phyloP scores from a whole-genome alignment of 2,329 filamentous ascomycete species.

The Periconia sp. region DNA sequence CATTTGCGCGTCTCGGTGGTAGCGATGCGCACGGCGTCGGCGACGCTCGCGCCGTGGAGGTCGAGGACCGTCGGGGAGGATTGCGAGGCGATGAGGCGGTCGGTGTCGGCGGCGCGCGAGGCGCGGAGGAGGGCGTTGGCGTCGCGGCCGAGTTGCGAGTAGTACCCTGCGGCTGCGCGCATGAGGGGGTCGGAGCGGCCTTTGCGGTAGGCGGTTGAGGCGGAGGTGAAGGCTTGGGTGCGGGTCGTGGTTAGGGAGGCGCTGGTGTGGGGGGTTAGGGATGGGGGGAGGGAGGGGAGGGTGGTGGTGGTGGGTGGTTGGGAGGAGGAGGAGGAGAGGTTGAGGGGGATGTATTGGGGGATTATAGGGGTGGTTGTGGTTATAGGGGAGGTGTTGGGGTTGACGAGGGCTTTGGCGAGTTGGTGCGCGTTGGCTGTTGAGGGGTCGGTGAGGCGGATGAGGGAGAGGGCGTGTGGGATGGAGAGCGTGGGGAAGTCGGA shows the following conservation, averaged over 20 bases:
- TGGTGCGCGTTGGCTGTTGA: conserved; percentile 62
- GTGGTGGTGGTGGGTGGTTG: conserved; percentile 12
- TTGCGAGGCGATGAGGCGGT: conserved; percentile 68
- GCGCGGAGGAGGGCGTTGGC: conserved; percentile 59
- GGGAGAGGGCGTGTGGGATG: conserved; percentile 50
- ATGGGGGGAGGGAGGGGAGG: conserved; percentile 27
- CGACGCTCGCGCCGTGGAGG: conserved; percentile 80
- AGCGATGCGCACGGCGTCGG: conserved; percentile 79
- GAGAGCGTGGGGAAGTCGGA: conserved; percentile 58
- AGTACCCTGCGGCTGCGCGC: conserved; percentile 74
- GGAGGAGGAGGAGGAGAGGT: conserved; percentile 37
- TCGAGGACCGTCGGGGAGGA: conserved; percentile 72
- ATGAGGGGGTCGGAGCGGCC: conserved; percentile 72
- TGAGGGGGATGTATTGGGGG: conserved; percentile 48
- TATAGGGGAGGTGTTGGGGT: conserved; percentile 31
- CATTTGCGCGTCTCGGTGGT: conserved; percentile 67
- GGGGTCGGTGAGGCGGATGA: conserved; percentile 60
- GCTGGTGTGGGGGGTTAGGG: conserved; percentile 43
- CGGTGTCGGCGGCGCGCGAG: conserved; percentile 67
- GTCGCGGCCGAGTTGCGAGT: conserved; percentile 70
- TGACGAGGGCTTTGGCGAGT: conserved; percentile 57
- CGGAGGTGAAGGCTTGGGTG: conserved; percentile 58
- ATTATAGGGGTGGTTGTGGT: conserved; percentile 50
- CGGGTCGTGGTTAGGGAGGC: conserved; percentile 50
- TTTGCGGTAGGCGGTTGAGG: conserved; percentile 59